A percentile compares a stretch with the other conserved stretches of the same genome.
Conservation (phyloP, 2,329 filamentous ascomycete genomes). For the Sporothrix protearum region DNA sequence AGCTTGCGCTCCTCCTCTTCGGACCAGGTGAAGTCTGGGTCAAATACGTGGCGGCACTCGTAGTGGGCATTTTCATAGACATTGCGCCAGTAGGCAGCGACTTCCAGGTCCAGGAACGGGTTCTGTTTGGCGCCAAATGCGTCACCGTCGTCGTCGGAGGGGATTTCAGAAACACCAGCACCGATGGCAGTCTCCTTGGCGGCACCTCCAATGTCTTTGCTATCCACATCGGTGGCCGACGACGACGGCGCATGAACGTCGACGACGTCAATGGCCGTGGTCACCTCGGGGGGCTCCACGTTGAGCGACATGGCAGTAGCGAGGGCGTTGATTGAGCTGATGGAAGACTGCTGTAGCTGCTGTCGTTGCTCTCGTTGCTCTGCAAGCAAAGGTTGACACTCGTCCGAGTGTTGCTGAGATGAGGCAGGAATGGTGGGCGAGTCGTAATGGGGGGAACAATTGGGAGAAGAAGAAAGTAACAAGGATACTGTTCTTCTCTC, state of each 20-base stretch:
- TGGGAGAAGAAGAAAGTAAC: neutral
- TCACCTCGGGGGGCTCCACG: slow-evolving; percentile 11
- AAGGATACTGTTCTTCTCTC: slow-evolving; percentile 5
- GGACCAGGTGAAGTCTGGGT: slow-evolving; percentile 52
- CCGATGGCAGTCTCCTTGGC: neutral
- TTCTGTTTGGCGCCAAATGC: slow-evolving; percentile 29
- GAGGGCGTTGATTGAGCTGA: neutral
- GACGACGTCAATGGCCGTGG: neutral
- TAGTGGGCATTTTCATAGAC: slow-evolving; percentile 42
- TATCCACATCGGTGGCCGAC: neutral
- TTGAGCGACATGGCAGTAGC: slow-evolving; percentile 5
- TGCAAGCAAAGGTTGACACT: slow-evolving; percentile 19
- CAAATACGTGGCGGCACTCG: slow-evolving; percentile 54
- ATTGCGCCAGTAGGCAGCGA: slow-evolving; percentile 36
- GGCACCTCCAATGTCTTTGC: neutral
- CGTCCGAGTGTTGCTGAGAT: slow-evolving; percentile 12
- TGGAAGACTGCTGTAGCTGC: neutral
- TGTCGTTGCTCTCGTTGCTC: neutral
- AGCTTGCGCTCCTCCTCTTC: slow-evolving; percentile 51
- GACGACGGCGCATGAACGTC: neutral
- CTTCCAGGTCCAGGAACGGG: slow-evolving; percentile 34
- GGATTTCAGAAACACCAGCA: neutral
- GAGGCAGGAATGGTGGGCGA: slow-evolving; percentile 11
- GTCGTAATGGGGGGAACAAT: neutral
- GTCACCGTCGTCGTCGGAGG: slow-evolving; percentile 21